Evolutionary conservation across 768 basidiomycete species (phyloP).

Genomic region (Pisolithus orientalis): DNA sequence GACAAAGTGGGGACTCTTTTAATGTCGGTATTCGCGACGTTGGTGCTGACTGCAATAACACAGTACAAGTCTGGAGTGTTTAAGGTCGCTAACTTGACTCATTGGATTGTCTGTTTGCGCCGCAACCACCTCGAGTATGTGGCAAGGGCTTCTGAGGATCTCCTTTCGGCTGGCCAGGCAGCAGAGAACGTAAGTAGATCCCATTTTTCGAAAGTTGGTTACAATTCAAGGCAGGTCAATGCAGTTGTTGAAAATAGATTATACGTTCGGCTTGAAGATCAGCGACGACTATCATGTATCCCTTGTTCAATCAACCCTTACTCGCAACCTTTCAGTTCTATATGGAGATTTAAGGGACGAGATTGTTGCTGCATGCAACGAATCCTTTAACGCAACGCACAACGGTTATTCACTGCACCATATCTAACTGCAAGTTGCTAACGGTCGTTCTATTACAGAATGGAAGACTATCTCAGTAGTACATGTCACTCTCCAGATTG

Average conservation of each 20-base stretch:
- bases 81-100: background rate
- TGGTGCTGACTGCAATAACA: background rate
- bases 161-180: background rate
- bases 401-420: background rate
- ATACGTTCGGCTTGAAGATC: background rate
- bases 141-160: background rate
- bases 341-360: background rate
- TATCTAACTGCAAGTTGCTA: background rate
- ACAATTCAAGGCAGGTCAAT: background rate
- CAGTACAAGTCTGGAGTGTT: background rate
- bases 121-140: background rate
- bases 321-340: background rate
- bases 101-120: background rate
- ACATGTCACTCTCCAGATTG: background rate
- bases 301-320: background rate
- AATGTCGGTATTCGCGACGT: background rate
- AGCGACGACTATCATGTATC: background rate
- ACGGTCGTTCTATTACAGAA: background rate
- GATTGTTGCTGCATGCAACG: background rate
- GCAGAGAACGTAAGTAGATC: background rate
- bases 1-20: background rate
- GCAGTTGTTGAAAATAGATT: background rate
- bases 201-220: no score
- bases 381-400: background rate
- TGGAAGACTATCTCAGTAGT: background rate